Conservation (phyloP, 1,284 basidiomycete genomes). For the Ceratobasidium sp. region DNA sequence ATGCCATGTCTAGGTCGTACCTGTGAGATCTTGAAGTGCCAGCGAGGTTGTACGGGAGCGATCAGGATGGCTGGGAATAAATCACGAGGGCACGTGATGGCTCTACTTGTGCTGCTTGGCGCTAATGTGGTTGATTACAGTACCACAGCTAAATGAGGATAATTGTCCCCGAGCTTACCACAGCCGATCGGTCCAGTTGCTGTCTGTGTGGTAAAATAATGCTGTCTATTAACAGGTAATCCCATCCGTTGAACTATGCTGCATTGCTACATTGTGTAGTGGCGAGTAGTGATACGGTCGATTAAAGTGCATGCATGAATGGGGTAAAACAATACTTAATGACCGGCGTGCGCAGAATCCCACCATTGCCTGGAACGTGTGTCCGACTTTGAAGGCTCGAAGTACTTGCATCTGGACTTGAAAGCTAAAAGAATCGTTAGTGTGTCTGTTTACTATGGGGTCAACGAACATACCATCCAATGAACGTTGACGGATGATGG, state of each 20-base stretch:
- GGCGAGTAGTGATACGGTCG: neutral
- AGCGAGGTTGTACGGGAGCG: constrained; percentile 9
- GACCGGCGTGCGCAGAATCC: constrained; percentile 53
- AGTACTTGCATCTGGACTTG: constrained; percentile 81
- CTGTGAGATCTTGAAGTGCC: neutral
- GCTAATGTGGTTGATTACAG: neutral
- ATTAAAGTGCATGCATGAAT: too few species aligned
- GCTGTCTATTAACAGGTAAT: too few species aligned
- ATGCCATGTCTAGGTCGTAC: neutral
- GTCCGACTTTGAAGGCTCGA: constrained; percentile 70
- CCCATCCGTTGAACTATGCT: neutral
- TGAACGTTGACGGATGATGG: constrained; percentile 77
- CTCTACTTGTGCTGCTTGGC: too few species aligned
- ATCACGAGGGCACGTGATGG: constrained; percentile 30
- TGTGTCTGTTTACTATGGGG: too few species aligned
- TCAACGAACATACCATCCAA: constrained; percentile 81
- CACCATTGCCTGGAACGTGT: constrained; percentile 71
- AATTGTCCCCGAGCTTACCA: too few species aligned
- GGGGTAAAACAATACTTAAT: too few species aligned
- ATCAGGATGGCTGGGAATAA: constrained; percentile 33
- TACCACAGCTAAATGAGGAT: too few species aligned
- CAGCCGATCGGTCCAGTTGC: too few species aligned
- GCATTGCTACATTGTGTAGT: neutral
- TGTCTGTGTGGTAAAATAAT: too few species aligned
- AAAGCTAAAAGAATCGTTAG: constrained; percentile 63